A percentile compares a stretch with the other conserved stretches of the same genome.
These are phyloP conservation scores for Pseudonitzschia delicatissima DNA, from an alignment of 108 stramenopile species.

Conservation along the genomic window DNA sequence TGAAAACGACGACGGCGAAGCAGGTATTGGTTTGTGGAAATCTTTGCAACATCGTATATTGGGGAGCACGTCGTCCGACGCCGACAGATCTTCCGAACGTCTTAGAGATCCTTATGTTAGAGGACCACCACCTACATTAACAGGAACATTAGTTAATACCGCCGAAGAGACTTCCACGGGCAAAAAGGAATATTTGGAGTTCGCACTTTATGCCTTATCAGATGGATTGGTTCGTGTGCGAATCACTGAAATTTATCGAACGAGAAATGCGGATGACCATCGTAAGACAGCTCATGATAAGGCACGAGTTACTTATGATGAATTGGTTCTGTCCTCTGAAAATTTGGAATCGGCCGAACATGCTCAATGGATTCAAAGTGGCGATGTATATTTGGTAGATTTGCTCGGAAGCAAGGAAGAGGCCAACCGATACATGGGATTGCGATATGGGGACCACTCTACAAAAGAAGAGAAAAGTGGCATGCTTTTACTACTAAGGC, in stretches of 20 bases:
- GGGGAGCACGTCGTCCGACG: slow-evolving; percentile 18
- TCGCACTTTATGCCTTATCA: slow-evolving; percentile 54
- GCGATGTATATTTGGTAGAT: slow-evolving; percentile 13
- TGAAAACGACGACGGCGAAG: slow-evolving; percentile 5
- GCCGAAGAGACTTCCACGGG: slow-evolving; percentile 52
- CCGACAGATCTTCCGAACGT: not conserved
- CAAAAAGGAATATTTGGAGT: slow-evolving; percentile 54
- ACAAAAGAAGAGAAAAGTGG: slow-evolving; percentile 19
- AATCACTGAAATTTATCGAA: slow-evolving; percentile 67
- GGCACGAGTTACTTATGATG: slow-evolving; percentile 81
- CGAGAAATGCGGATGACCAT: not conserved
- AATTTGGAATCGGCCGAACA: slow-evolving; percentile 48
- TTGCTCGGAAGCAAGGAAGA: slow-evolving; percentile 9
- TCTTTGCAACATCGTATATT: slow-evolving; percentile 43
- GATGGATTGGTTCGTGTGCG: slow-evolving; percentile 82
- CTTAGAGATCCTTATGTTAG: slow-evolving; percentile 48
- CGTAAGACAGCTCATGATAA: slow-evolving; percentile 33
- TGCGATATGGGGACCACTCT: slow-evolving; percentile 41
- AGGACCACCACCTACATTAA: slow-evolving; percentile 63
- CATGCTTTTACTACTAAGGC: slow-evolving; percentile 58
- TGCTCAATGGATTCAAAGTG: slow-evolving; percentile 47
- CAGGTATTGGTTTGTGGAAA: slow-evolving; percentile 33
- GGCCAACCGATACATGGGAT: slow-evolving; percentile 46
- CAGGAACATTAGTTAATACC: slow-evolving; percentile 56
- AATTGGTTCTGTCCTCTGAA: slow-evolving; percentile 75